Conservation (phyloP, 2,329 filamentous ascomycete genomes). For the Diaporthe amygdali region DNA sequence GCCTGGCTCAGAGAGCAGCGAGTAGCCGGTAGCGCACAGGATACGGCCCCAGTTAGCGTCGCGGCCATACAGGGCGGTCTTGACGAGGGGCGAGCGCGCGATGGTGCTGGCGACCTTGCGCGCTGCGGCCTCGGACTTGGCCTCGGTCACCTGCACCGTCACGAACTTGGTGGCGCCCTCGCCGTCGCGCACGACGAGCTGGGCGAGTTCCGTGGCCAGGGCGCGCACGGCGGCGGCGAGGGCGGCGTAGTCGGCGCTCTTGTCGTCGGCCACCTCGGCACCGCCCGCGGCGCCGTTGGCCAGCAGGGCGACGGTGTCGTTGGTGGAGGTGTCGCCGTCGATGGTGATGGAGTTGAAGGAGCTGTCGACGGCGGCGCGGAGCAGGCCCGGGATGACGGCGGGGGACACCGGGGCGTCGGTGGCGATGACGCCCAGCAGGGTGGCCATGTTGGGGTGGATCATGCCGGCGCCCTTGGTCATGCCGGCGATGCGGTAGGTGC, state of each 20-base stretch:
- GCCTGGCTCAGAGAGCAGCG: slow-evolving; percentile 64
- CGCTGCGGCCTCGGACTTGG: slow-evolving; percentile 71
- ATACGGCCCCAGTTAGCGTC: slow-evolving; percentile 99
- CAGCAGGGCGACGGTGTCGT: slow-evolving; percentile 71
- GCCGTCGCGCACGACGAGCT: slow-evolving; percentile 93
- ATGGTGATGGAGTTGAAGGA: slow-evolving; percentile 75
- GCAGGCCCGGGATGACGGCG: slow-evolving; percentile 52
- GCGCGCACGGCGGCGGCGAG: slow-evolving; percentile 74
- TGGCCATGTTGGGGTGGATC: slow-evolving; percentile 79
- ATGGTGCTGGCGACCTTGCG: slow-evolving; percentile 86
- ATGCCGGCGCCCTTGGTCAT: slow-evolving; percentile 99
- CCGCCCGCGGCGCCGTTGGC: slow-evolving; percentile 86
- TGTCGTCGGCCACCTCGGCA: slow-evolving; percentile 58
- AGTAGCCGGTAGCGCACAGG: slow-evolving; percentile 90
- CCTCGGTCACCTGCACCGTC: slow-evolving; percentile 82
- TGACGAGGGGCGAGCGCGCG: slow-evolving; percentile 89
- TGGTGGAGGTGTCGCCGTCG: slow-evolving; percentile 74
- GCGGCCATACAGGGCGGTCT: slow-evolving; percentile 95
- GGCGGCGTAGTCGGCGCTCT: slow-evolving; percentile 67
- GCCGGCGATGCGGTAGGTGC: slow-evolving; percentile 84
- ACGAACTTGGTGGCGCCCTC: slow-evolving; percentile 99
- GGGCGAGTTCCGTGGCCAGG: slow-evolving; percentile 84
- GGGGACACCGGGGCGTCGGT: slow-evolving; percentile 68
- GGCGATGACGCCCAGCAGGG: slow-evolving; percentile 69
- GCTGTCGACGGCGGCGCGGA: slow-evolving; percentile 57